Conservation (phyloP, 352 stramenopile species). For the Pythium scleroteichum region DNA sequence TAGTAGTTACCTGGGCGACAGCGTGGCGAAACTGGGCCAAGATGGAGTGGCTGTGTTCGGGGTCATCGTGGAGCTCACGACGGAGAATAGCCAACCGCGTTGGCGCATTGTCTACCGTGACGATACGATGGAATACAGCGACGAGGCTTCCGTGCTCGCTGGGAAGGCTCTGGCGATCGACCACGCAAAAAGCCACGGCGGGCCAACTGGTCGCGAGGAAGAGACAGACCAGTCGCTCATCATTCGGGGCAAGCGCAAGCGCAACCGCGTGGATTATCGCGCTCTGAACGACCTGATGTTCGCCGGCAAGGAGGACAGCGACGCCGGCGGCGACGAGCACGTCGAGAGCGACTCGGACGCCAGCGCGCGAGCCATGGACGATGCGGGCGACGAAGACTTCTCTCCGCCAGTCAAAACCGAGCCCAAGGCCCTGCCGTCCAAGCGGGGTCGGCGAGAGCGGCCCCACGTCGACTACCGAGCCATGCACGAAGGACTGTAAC, state of each 20-base stretch:
- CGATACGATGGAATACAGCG: conserved; percentile 44
- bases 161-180: conserved; percentile 39
- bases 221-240: conserved; percentile 45
- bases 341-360: conserved; percentile 47
- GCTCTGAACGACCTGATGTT: conserved; percentile 81
- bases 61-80: conserved; percentile 42
- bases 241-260: conserved; percentile 75
- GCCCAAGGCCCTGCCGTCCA: conserved; percentile 12
- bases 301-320: conserved; percentile 56
- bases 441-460: conserved; percentile 31
- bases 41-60: conserved; percentile 46
- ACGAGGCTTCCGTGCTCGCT: conserved; percentile 26
- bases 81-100: neutral
- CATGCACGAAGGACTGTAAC: conserved; percentile 58
- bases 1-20: conserved; percentile 38
- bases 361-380: conserved; percentile 18
- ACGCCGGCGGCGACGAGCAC: conserved; percentile 42
- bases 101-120: conserved; percentile 69
- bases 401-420: conserved; percentile 14
- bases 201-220: conserved; percentile 7
- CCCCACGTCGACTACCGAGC: conserved; percentile 41
- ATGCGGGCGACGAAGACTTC: conserved; percentile 33
- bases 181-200: conserved; percentile 10
- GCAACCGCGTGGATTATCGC: conserved; percentile 78
- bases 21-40: conserved; percentile 39